Evolutionary conservation across 257 asterid species (phyloP), one percentile per base, ranked within the genome.

Genomic region (Orobanche coerulescens): DNA sequence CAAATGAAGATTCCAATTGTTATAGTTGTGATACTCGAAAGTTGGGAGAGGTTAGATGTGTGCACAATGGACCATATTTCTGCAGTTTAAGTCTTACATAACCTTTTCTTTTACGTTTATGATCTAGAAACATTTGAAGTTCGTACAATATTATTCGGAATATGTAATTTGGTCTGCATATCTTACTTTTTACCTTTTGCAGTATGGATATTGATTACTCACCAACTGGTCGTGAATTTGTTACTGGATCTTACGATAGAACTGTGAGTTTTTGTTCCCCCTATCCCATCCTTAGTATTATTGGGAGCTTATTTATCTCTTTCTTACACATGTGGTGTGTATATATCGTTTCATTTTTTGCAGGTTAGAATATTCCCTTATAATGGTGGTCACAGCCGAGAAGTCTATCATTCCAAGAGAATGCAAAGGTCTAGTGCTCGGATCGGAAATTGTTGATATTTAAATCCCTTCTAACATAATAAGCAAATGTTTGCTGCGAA

Each of bases 191-290:
- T 40, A n/a, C 63, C 56, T 49, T 70, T 22, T 74, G 75, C 79
- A 92, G 98, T 52, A 86, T 92, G 98, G 98, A 88, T 75, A 88
- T 92, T 55, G 95, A 92, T 78, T 92, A 88, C 73, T 88, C 98
- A 36, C 95, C 98, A 63, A 88, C 95, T 23, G 98, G 98, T 50
- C 94, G 98, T 66, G 98, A 92, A 78, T 92, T 92, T 73, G 98
- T 88, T 24, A 88, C 98, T 13, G 97, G 98, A 66, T 92, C 96
- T 50, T 92, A 92, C 67, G 98, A 92, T 74, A 81, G 98, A 80
- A 86, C 96, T 33, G 98, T 92, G 75, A 82, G 94, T 75, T 71
- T 47, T 51, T n/a, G n/a, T n/a, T 58, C 25, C 14, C 57, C 23
- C n/a, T n/a, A 19, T 52, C 1, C 12, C 40, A 13, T 25, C n/a